Conservation (phyloP, 306 rosid genomes). For the Trifolium repens region DNA sequence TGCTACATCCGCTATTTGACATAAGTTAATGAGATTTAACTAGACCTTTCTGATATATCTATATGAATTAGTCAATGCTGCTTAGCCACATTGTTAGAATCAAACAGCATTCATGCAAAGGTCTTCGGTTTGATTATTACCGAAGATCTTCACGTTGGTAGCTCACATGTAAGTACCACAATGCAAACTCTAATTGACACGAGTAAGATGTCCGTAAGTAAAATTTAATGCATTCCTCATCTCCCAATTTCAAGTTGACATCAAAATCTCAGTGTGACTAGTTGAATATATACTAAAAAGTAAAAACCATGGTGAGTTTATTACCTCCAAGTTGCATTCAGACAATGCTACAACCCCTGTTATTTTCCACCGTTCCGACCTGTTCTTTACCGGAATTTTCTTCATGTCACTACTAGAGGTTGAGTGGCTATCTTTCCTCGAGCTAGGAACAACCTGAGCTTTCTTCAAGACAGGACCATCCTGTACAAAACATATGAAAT, state of each 20-base stretch:
- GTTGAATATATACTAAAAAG: neutral
- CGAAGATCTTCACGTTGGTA: neutral
- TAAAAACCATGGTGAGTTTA: constrained; percentile 10
- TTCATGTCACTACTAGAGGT: constrained; percentile 42
- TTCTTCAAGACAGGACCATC: constrained; percentile 71
- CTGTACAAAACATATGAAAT: constrained; percentile 47
- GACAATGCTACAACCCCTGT: constrained; percentile 81
- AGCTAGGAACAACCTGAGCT: constrained; percentile 58
- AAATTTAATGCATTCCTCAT: neutral
- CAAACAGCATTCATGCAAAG: too few relatives aligned
- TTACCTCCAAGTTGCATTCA: constrained; percentile 86
- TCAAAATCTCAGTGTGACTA: neutral
- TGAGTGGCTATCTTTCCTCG: constrained; percentile 49
- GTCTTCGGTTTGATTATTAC: too few relatives aligned
- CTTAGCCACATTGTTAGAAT: too few relatives aligned
- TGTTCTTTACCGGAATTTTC: constrained; percentile 50
- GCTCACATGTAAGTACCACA: neutral
- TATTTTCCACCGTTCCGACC: constrained; percentile 68
- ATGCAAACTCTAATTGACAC: neutral
- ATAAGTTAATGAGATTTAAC: too few relatives aligned
- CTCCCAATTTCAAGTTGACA: constrained; percentile 33
- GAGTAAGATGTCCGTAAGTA: constrained; percentile 12
- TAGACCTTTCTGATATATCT: neutral
- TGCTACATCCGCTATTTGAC: too few relatives aligned
- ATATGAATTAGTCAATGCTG: neutral